Base-by-base conservation (phyloP, 179 eudicot species). In the Silene vulgaris region DNA sequence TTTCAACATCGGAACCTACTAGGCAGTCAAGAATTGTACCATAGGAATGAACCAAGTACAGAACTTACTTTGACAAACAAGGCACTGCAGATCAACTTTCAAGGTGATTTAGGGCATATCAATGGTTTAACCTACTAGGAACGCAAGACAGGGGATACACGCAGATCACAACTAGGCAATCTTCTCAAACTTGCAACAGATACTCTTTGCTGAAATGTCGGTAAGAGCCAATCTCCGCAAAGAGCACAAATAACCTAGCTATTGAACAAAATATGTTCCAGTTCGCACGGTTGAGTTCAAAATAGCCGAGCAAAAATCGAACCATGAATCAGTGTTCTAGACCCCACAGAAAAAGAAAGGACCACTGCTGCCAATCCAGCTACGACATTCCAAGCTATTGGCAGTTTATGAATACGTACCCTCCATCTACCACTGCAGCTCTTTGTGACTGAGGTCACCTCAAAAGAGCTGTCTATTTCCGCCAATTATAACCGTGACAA, bases 351-450 rank as follows among this genome's bases (percentile, higher is more conserved):
- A 45, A 76, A 32, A 75, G 12, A 11, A 68, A 23, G 26, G 79
- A 76, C 77, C 77, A 75, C 28, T 65, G 61, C 30, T 66, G 72
- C 71, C 68, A 79, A 16, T 66, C 81, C 65, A 75, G 37, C 48
- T 54, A 62, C 48, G n/a, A 80, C 50, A 76, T 77, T 69, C 71
- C 82, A 71, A 67, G 28, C 6, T 59, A 74, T 66, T 75, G 9
- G 84, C 78, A 66, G 71, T 71, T 67, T 73, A 75, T 29, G 71
- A 62, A 75, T 65, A 71, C 74, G 76, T 67, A 77, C 75, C 62
- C 70, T 76, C 72, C 72, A 75, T 61, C 68, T 43, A 59, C 78
- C 73, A 79, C 80, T 61, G 80, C 72, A 76, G 40, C 84, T 40
- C 69, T 69, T 35, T 35, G 67, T 71, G 40, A 80, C 50, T 74